Percentiles rank a stretch among this genome's conserved stretches.
Conservation (phyloP, 2,329 filamentous ascomycete species). For the Ophiosphaerella narmari region DNA sequence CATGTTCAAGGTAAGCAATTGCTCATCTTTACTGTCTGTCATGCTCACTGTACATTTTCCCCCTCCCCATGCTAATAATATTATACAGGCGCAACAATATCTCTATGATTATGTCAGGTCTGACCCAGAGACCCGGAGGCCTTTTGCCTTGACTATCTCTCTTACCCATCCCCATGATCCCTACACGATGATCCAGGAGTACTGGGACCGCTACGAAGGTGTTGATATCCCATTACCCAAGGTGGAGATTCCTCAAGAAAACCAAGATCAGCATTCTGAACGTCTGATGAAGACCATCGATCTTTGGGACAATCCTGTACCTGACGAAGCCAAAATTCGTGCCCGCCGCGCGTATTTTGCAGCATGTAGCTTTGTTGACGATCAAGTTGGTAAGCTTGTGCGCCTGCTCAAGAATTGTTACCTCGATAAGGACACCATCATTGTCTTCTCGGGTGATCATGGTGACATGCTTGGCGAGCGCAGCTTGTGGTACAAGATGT, state of each 20-base stretch:
- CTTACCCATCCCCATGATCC: conserved; percentile 94
- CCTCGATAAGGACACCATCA: conserved; percentile 82
- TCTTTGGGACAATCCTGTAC: conserved; percentile 81
- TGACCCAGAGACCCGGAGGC: conserved; percentile 67
- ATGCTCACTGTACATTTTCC: background rate
- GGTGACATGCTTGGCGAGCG: conserved; percentile 96
- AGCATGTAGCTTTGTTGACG: conserved; percentile 90
- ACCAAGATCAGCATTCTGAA: conserved; percentile 86
- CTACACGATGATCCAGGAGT: conserved; percentile 91
- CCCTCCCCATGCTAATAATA: conserved; percentile 8
- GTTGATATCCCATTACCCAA: conserved; percentile 86
- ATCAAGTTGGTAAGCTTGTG: conserved; percentile 84
- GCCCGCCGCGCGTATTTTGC: conserved; percentile 91
- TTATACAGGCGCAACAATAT: conserved; percentile 72
- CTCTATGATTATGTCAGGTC: conserved; percentile 89
- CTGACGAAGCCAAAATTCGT: conserved; percentile 81
- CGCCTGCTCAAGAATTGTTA: conserved; percentile 77
- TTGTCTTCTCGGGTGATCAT: conserved; percentile 92
- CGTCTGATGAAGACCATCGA: conserved; percentile 86
- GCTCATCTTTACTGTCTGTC: conserved; percentile 76
- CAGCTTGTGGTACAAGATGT: conserved; percentile 97
- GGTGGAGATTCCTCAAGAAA: conserved; percentile 75
- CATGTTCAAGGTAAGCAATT: conserved; percentile 69
- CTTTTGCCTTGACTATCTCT: conserved; percentile 88
- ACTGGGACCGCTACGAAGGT: conserved; percentile 88